phyloP scores from a whole-genome alignment of 1,284 basidiomycete species.

The Amylostereum areolatum region DNA sequence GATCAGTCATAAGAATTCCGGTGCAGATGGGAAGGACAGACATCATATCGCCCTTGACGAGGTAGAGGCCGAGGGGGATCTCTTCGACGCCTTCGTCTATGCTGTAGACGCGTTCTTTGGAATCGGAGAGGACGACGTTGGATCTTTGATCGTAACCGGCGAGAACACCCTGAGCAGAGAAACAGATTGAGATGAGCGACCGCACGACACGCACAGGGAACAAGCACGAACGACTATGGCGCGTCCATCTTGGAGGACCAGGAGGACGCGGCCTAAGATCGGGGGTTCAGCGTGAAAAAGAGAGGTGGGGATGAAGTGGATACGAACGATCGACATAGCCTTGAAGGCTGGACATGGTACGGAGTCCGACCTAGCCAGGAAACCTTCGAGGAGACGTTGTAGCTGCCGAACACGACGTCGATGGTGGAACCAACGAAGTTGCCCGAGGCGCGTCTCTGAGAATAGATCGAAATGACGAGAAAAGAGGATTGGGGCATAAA shows the following conservation, averaged over 20 bases:
- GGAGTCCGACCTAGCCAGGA: slow-evolving; percentile 8
- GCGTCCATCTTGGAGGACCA: slow-evolving; percentile 88
- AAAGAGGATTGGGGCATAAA: no score
- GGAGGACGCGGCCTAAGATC: slow-evolving; percentile 68
- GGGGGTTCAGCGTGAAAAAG: slow-evolving; percentile 2
- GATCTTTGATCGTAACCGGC: slow-evolving; percentile 91
- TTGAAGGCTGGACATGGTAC: slow-evolving; percentile 72
- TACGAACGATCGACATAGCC: slow-evolving; percentile 78
- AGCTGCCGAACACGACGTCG: not conserved
- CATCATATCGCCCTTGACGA: slow-evolving; percentile 98
- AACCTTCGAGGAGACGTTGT: not conserved
- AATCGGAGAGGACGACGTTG: slow-evolving; percentile 88
- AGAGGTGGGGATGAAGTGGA: not conserved
- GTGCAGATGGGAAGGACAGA: slow-evolving; percentile 32
- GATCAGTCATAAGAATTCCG: slow-evolving; percentile 1
- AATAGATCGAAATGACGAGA: no score
- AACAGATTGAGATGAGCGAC: slow-evolving; percentile 1
- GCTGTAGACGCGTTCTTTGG: slow-evolving; percentile 87
- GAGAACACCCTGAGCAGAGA: slow-evolving; percentile 64
- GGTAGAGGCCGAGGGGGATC: slow-evolving; percentile 91
- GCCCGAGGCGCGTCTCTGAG: slow-evolving; percentile 1
- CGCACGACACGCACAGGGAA: slow-evolving; percentile 2
- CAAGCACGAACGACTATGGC: slow-evolving; percentile 65
- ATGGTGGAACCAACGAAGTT: not conserved
- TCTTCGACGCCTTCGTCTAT: slow-evolving; percentile 91